Evolutionary conservation across 169 alveolate species (phyloP), one percentile per base, ranked within the genome.

Genomic region (Cyclospora cayetanensis): DNA sequence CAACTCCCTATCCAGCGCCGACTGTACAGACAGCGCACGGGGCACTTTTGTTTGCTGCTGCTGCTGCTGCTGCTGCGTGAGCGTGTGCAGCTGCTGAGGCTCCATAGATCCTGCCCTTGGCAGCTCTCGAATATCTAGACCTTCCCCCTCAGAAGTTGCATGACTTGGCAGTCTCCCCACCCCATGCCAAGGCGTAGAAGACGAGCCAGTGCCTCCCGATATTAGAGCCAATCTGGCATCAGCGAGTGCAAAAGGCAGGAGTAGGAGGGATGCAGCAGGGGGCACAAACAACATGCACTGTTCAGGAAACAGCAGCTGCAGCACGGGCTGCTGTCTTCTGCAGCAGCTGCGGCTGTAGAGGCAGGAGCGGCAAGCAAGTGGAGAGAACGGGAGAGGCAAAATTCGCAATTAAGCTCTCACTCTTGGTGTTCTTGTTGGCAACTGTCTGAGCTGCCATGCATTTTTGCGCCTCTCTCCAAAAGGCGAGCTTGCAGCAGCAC

Each of bases 401-500:
- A 46, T 12, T 22, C 0, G 60, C 60, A 1, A 12, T 1, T 15
- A 46, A n/a, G n/a, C 15, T 60, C 0, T 60, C 72, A 15, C 72
- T 60, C 72, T 12, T 60, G 27, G 35, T 60, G 72, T n/a, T 60
- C 34, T n/a, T 60, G 72, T 15, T 60, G 72, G 34, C 35, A 60
- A 31, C 1, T n/a, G 72, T 60, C 27, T 12, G 11, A 12, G 72
- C n/a, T 2, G n/a, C 27, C 31, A 60, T n/a, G 31, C 35, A 60
- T n/a, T n/a, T n/a, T 60, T 15, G 72, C 72, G 7, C 34, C 18
- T 7, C 72, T n/a, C 27, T 60, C 35, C 31, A 60, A n/a, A 12
- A 60, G 72, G 31, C 72, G 72, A 15, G 72, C 80, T 29, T 68
- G 80, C 37, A 29, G 52, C n/a, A 68, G 80, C 80, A 35, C 52